These are phyloP conservation scores for Ambrosiella cleistominuta DNA, from an alignment of 2,329 filamentous ascomycete species.

Conservation along the genomic window DNA sequence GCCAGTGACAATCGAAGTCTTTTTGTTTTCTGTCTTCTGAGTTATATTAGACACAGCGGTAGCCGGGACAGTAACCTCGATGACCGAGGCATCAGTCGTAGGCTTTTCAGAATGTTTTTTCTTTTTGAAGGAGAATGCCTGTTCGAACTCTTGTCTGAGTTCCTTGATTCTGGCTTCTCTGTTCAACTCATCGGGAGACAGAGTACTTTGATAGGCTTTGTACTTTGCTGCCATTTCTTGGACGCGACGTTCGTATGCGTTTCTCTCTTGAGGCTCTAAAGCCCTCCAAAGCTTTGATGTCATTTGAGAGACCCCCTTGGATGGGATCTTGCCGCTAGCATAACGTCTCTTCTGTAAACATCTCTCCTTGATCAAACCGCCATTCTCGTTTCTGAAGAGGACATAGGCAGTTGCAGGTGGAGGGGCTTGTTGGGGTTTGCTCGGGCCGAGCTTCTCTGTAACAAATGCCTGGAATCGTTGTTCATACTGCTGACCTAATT, in stretches of 20 bases:
- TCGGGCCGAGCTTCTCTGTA: conserved; percentile 47
- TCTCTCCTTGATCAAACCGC: conserved; percentile 39
- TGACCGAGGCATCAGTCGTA: no score
- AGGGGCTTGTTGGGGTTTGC: conserved; percentile 54
- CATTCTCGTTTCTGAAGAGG: conserved; percentile 66
- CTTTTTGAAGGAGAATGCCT: background rate
- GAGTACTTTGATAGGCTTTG: conserved; percentile 23
- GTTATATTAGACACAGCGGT: no score
- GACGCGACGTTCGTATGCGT: conserved; percentile 51
- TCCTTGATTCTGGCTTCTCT: background rate
- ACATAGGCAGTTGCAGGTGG: conserved; percentile 72
- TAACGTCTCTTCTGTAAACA: conserved; percentile 33
- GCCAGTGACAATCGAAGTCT: no score
- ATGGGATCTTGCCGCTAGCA: conserved; percentile 6
- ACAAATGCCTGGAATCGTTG: conserved; percentile 34
- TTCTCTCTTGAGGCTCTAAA: conserved; percentile 62
- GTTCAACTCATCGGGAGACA: background rate
- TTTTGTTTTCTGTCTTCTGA: no score
- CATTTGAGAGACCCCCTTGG: conserved; percentile 25
- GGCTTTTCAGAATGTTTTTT: background rate
- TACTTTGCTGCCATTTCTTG: conserved; percentile 39
- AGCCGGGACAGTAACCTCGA: no score
- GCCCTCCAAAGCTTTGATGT: conserved; percentile 82
- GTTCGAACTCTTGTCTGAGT: background rate
- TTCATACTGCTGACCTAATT: conserved; percentile 36